Evolutionary conservation across 1,139 yeast species (phyloP), one percentile per base, ranked within the genome.

Genomic region (Debaryomyces nepalensis): DNA sequence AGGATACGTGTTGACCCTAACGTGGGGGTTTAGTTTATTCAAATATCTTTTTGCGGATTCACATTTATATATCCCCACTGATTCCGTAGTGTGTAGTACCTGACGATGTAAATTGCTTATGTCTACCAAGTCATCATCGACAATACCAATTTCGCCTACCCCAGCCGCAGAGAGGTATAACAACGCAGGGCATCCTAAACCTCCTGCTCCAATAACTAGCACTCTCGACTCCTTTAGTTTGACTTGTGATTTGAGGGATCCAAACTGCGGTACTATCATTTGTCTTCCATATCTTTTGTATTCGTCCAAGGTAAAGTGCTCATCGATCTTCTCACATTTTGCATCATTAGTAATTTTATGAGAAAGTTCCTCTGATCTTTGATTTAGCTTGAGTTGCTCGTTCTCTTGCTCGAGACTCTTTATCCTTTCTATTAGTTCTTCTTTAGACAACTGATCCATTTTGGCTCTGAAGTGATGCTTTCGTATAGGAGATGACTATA

Each of bases 201-300:
- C 99, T 9, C 99, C 99, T 0, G 97, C 97, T 1, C 99, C 99
- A 6, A 95, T 75, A 0, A 95, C 93, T 23, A 93, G 64, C 0
- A 90, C 77, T 36, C 70, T 77, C 1, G 93, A 49, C 0, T 61
- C 51, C 52, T 82, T 83, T 38, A 95, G 65, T 36, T 64, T 68
- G 4, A 74, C 46, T 58, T 95, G 99, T 8, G 81, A 73, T 1
- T 55, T 42, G 22, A 68, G 51, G 7, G 83, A 61, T 0, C 91
- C 90, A 48, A 86, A 68, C 43, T 78, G 82, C 0, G 96, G 95
- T 1, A 93, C 97, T 27, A 91, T 82, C 91, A 95, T 85, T 59
- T 95, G 99, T 44, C 99, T 77, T 2, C 99, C 99, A 63, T 95
- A 95, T 18, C 97, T 68, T 26, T 64, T 64, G 58, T 83, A 91